Evolutionary conservation across 2,329 filamentous ascomycete genomes (phyloP), one percentile per base, ranked within the genome.

Genomic region (Rutstroemia sp.): DNA sequence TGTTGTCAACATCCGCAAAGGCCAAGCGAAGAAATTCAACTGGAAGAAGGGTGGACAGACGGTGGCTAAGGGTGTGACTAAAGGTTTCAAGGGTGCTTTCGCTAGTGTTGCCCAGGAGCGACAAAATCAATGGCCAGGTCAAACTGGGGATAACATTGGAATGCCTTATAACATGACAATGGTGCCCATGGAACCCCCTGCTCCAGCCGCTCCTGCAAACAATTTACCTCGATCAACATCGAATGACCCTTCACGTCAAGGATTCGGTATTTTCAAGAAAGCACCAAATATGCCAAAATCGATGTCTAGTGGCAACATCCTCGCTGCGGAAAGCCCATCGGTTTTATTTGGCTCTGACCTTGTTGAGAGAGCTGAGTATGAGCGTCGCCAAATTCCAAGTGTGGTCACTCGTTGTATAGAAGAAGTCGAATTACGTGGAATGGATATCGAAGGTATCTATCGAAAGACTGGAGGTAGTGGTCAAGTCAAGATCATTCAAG

Each of bases 371-470:
- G 87, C 90, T 67, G 91, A 96, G 51, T 91, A 83, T 67, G 94
- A 99, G 72, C 89, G 88, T 61, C 86, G 88, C 53, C 85, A 92
- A 66, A 92, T 99, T 60, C 94, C 94, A 49, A 86, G 85, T 61
- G 89, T 99, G 27, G 89, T 99, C 45, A 92, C 85, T 49, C 87
- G 91, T 49, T 99, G 94, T 72, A 95, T 99, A 63, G 90, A 96
- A 69, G 92, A 99, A 73, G 94, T 99, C 41, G 94, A 99, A 72
- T 76, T 94, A 21, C 86, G 94, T 69, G 94, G 92, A 73, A 96
- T 99, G 90, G 92, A 97, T 66, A 83, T 95, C 64, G 94, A 97
- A 74, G 94, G 94, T 61, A 95, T 99, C 65, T 99, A 99, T 75
- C 86, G 94, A 67, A 99, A 99, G 78, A 96, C 92, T 51, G 94